phyloP scores from a whole-genome alignment of 495 filamentous ascomycete genomes.

The Platismatia glauca region DNA sequence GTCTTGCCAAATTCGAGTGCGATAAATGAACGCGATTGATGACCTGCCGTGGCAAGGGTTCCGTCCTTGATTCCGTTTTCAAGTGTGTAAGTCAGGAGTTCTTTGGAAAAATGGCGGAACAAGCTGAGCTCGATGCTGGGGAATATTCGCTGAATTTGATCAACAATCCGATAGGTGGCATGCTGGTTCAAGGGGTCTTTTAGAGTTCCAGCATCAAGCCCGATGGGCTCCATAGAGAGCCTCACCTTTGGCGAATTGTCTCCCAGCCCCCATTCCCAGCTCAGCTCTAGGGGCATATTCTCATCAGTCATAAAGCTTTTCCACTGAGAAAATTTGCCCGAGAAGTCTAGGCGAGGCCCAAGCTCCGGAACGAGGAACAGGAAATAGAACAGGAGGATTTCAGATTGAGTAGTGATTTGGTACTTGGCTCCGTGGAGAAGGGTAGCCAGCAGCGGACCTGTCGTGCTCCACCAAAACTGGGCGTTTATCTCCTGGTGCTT shows the following conservation, averaged over 20 bases:
- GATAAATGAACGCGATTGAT: constrained; percentile 25
- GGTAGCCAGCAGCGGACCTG: constrained; percentile 15
- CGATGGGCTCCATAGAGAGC: constrained; percentile 30
- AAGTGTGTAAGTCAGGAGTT: constrained; percentile 1
- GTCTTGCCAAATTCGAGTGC: constrained; percentile 27
- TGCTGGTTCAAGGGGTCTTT: constrained; percentile 23
- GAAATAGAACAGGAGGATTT: constrained; percentile 22
- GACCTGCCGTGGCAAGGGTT: constrained; percentile 4
- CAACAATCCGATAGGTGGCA: constrained; percentile 17
- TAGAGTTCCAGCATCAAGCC: constrained; percentile 22
- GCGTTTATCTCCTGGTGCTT: not conserved
- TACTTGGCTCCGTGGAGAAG: constrained; percentile 19
- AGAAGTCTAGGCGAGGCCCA: constrained; percentile 10
- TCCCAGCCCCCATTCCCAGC: constrained; percentile 27
- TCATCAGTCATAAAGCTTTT: constrained; percentile 36
- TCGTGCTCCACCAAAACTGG: constrained; percentile 22
- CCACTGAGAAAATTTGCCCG: constrained; percentile 15
- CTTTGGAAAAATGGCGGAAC: constrained; percentile 25
- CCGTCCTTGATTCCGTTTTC: not conserved
- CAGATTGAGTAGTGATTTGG: constrained; percentile 15
- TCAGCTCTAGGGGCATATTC: constrained; percentile 30
- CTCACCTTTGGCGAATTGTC: constrained; percentile 23
- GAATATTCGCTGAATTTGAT: not conserved
- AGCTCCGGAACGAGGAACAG: constrained; percentile 7
- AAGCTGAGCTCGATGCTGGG: constrained; percentile 13